Conservation (phyloP, 2,329 filamentous ascomycete species). For the Penicillium sp. region DNA sequence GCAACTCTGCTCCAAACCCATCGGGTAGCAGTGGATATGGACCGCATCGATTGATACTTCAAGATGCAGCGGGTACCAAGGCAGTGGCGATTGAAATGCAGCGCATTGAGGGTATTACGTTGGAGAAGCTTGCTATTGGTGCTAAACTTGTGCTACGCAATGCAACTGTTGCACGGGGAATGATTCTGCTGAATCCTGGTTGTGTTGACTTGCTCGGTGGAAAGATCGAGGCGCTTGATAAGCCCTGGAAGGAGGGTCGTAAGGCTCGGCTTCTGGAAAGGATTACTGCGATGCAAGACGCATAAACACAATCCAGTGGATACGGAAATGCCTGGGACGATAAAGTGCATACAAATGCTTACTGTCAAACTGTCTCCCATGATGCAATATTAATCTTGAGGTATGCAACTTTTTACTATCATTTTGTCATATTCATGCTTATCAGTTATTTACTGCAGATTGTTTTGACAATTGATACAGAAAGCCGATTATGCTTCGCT, state of each 20-base stretch:
- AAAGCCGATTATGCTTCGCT: slow-evolving; percentile 10
- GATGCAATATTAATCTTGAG: neutral
- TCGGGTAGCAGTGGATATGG: slow-evolving; percentile 37
- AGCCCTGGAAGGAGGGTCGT: slow-evolving; percentile 66
- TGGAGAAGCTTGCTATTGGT: slow-evolving; percentile 63
- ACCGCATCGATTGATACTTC: slow-evolving; percentile 74
- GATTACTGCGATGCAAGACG: slow-evolving; percentile 39
- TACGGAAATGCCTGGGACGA: neutral
- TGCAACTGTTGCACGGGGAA: slow-evolving; percentile 63
- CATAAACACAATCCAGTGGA: slow-evolving; percentile 2
- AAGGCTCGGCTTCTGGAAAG: slow-evolving; percentile 63
- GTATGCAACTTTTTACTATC: neutral
- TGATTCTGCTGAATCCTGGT: slow-evolving; percentile 68
- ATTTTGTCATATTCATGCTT: neutral
- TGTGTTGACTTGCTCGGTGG: slow-evolving; percentile 74
- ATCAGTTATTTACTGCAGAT: neutral
- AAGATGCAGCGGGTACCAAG: slow-evolving; percentile 68
- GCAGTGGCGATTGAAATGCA: slow-evolving; percentile 68
- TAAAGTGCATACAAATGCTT: neutral
- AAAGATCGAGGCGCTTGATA: slow-evolving; percentile 76
- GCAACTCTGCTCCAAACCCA: slow-evolving; percentile 9
- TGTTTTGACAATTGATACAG: neutral
- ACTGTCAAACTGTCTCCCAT: neutral
- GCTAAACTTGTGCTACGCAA: slow-evolving; percentile 71
- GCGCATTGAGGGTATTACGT: slow-evolving; percentile 59